phyloP scores from a whole-genome alignment of 345 rosid genomes.

The Noccaea bulbosa region DNA sequence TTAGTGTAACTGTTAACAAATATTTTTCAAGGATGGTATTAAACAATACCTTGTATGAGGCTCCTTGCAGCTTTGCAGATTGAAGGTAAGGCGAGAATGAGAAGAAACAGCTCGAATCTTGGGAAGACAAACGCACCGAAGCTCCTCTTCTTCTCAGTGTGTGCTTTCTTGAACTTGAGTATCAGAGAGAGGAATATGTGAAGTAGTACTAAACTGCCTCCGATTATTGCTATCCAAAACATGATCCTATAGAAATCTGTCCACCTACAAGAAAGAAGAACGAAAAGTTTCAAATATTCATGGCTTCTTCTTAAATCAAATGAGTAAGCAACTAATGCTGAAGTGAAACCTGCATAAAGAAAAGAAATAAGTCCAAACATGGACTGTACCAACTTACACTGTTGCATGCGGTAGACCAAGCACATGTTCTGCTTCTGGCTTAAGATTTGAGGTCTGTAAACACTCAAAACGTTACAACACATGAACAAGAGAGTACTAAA shows the following conservation, averaged over 20 bases:
- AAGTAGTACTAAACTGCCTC: slow-evolving; percentile 66
- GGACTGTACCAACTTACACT: slow-evolving; percentile 53
- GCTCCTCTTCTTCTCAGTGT: slow-evolving; percentile 47
- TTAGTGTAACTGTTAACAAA: neutral
- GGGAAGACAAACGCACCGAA: slow-evolving; percentile 78
- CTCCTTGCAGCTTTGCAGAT: slow-evolving; percentile 69
- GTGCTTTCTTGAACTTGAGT: slow-evolving; percentile 56
- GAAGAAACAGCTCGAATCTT: slow-evolving; percentile 80
- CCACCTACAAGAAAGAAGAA: slow-evolving; percentile 62
- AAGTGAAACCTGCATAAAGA: neutral
- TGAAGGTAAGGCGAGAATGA: slow-evolving; percentile 76
- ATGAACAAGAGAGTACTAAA: slow-evolving; percentile 5
- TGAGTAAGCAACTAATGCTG: neutral
- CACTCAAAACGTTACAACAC: neutral
- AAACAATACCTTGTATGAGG: slow-evolving; percentile 61
- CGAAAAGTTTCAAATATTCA: neutral
- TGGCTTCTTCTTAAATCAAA: slow-evolving; percentile 19
- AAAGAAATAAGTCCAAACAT: neutral
- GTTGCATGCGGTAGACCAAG: slow-evolving; percentile 52
- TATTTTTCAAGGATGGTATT: neutral
- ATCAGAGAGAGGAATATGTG: slow-evolving; percentile 59
- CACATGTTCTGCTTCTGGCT: slow-evolving; percentile 74
- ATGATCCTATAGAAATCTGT: slow-evolving; percentile 77
- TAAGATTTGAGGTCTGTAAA: slow-evolving; percentile 63
- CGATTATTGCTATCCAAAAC: slow-evolving; percentile 86